Evolutionary conservation across 139 green algal genomes (phyloP).

Genomic region (Gonium pectorale): DNA sequence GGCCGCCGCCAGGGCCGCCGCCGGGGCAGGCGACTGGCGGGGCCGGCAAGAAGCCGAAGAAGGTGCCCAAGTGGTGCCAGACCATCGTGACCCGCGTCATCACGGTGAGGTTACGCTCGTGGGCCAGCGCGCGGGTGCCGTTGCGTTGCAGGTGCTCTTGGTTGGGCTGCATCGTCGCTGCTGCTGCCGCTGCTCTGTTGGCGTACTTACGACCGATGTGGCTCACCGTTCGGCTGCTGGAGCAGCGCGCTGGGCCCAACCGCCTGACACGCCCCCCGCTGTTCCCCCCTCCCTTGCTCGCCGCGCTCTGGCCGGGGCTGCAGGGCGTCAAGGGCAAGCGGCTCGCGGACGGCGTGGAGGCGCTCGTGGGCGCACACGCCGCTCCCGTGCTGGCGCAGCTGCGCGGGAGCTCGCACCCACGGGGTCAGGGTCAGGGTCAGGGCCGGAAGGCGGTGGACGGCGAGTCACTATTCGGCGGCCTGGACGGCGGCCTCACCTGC

Average conservation of each 20-base stretch:
- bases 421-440: neutral
- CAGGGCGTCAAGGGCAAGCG: conserved; percentile 41
- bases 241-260: neutral
- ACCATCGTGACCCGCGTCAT: neutral
- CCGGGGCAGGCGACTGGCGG: neutral
- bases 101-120: neutral
- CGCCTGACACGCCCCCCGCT: neutral
- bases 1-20: neutral
- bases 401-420: no score
- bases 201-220: neutral
- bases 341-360: conserved; percentile 40
- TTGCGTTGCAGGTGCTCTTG: neutral
- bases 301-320: neutral
- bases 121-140: neutral
- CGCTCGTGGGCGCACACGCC: conserved; percentile 24
- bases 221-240: neutral
- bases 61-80: neutral
- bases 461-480: no score
- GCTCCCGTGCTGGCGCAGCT: neutral
- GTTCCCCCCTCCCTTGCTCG: neutral
- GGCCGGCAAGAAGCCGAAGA: neutral
- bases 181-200: neutral
- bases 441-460: neutral
- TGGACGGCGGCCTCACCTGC: neutral
- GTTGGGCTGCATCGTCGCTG: neutral